These are phyloP conservation scores for Penicillium crystallinum DNA, from an alignment of 495 filamentous ascomycete genomes.

Conservation along the genomic window DNA sequence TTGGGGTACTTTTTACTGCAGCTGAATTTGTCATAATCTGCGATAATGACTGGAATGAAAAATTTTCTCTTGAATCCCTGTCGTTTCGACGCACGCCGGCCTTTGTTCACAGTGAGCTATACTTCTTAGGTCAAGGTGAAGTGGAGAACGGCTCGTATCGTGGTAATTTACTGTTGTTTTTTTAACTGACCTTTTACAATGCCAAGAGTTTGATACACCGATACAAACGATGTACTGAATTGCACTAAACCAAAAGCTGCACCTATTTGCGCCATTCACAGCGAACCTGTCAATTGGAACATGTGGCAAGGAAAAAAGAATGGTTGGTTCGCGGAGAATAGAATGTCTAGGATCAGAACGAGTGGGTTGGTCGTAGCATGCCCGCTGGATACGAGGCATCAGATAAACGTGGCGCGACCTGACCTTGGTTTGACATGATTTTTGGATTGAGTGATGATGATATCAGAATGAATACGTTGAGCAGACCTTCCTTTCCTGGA, in stretches of 20 bases:
- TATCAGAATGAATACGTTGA: not conserved
- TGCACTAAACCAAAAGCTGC: not conserved
- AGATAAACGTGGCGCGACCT: not conserved
- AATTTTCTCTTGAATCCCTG: not conserved
- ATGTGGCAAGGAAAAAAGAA: constrained; percentile 1
- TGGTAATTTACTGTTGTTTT: constrained; percentile 11
- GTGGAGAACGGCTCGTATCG: not conserved
- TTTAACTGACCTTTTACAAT: not conserved
- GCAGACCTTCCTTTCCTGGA: not conserved
- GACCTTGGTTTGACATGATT: not conserved
- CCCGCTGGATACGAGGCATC: constrained; percentile 1
- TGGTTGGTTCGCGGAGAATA: not conserved
- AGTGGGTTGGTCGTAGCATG: not conserved
- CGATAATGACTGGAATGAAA: not conserved
- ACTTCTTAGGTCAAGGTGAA: not conserved
- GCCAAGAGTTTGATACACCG: not conserved
- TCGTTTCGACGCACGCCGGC: not conserved
- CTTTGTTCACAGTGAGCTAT: not conserved
- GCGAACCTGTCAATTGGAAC: not conserved
- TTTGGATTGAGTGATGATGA: not conserved
- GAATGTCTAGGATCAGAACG: not conserved
- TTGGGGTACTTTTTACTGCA: not conserved
- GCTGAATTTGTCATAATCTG: not conserved
- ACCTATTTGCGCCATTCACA: not conserved
- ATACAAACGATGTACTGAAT: not conserved